Evolutionary conservation across 2,329 filamentous ascomycete species (phyloP), one percentile per base, ranked within the genome.

Genomic region (Rutstroemia sp.): DNA sequence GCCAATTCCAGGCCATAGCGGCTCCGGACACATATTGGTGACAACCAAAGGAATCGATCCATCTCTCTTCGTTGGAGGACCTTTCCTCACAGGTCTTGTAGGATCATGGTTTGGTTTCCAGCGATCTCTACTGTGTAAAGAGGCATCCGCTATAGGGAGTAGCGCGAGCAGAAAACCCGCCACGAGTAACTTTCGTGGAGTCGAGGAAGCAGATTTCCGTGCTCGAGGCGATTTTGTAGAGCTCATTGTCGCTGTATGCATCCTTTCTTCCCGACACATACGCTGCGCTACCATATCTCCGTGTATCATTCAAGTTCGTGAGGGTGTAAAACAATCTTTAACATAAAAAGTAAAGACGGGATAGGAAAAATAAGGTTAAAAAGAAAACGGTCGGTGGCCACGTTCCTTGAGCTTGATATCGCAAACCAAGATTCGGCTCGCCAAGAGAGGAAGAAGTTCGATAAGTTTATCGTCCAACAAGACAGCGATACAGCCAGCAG

Each of bases 1-100:
- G 14, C 80, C 79, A 58, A 94, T 81, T 9, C 83, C 89, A 1
- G 89, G 89, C 80, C 87, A 92, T 60, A 94, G 82, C 0, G 79
- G 82, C 19, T 87, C 80, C 9, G 76, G 74, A 66, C 89, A 95
- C 56, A 78, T 77, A 72, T 92, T 95, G 57, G 82, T 85, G 56
- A 94, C 75, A 6, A 82, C 75, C 25, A 94, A 73, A 6, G 86
- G 85, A 40, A 82, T 72, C 21, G 62, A 54, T 16, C 69, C 74
- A 51, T 73, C 73, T 57, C 66, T 56, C 48, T 68, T 68, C 14
- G 46, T 56, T 16, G 65, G 64, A 50, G 67, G 66, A 16, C 67
- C 66, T 59, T 61, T 61, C 57, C 59, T 56, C 5, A 58, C 57
- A 46, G 65, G 65, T 46, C 62, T 51, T 10, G 48, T 48, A 5